A percentile compares a stretch with the other conserved stretches of the same genome.
phyloP scores from a whole-genome alignment of 169 alveolate species.

The Plasmodium relictum region DNA sequence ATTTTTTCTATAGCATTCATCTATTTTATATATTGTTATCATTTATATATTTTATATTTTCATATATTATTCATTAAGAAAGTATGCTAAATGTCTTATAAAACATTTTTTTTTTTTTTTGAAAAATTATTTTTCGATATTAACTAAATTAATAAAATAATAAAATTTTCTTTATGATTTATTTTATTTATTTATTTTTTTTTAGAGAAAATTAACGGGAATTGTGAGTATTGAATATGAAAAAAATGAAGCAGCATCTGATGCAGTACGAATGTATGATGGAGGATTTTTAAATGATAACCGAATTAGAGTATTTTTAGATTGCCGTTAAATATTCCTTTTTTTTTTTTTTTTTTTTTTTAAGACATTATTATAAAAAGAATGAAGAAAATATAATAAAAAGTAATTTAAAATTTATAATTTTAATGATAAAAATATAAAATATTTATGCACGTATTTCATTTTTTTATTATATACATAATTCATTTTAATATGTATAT shows the following conservation, averaged over 20 bases:
- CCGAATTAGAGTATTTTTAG: conserved; percentile 49
- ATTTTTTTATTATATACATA: too few species aligned
- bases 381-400: background rate
- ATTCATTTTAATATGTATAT: too few species aligned
- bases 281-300: conserved; percentile 57
- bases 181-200: background rate
- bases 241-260: conserved; percentile 63
- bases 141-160: too few species aligned
- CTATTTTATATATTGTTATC: background rate
- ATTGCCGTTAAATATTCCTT: conserved; percentile 1
- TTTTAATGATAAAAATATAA: background rate
- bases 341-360: background rate
- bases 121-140: too few species aligned
- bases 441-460: too few species aligned
- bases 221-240: conserved; percentile 58
- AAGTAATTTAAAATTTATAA: too few species aligned
- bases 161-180: background rate
- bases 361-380: background rate
- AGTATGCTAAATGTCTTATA: background rate
- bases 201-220: conserved; percentile 55
- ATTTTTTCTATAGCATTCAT: background rate
- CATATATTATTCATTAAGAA: too few species aligned
- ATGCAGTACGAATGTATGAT: conserved; percentile 64
- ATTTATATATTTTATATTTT: background rate
- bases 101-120: background rate